Evolutionary conservation across 352 stramenopile species (phyloP).

Genomic region (Globisporangium nagaii): DNA sequence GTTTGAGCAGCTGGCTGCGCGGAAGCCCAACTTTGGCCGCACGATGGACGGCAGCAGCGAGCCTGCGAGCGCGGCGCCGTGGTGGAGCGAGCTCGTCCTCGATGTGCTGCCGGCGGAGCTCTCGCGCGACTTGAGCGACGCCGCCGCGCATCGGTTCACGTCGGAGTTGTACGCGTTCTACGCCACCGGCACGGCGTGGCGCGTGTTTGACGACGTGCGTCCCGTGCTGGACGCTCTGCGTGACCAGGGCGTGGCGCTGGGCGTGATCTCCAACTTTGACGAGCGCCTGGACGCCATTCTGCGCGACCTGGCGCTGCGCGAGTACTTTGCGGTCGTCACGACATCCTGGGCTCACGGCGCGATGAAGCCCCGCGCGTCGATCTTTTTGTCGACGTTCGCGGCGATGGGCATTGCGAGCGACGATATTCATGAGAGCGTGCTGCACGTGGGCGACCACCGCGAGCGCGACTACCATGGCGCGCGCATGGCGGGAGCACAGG

Average conservation of each 20-base stretch:
- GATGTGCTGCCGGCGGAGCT: conserved; percentile 29
- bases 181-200: conserved; percentile 40
- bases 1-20: conserved; percentile 24
- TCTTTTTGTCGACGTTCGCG: conserved; percentile 56
- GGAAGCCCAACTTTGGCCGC: conserved; percentile 47
- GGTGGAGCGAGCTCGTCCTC: conserved; percentile 57
- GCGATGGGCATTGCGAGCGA: too few relatives aligned
- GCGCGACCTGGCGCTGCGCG: conserved; percentile 27
- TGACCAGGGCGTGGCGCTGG: conserved; percentile 22
- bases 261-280: conserved; percentile 80
- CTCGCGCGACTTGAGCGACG: conserved; percentile 5
- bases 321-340: conserved; percentile 49
- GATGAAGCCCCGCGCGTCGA: conserved; percentile 46
- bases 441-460: conserved; percentile 66
- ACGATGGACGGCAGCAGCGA: neutral
- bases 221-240: conserved; percentile 34
- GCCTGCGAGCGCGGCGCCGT: conserved; percentile 26
- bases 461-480: conserved; percentile 52
- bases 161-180: conserved; percentile 52
- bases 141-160: conserved; percentile 27
- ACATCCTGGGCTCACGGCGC: conserved; percentile 45
- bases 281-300: conserved; percentile 54
- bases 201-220: conserved; percentile 47
- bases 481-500: conserved; percentile 27
- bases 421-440: too few relatives aligned